Evolutionary conservation across 331 rosid genomes (phyloP).

Genomic region (Ulmus americana): DNA sequence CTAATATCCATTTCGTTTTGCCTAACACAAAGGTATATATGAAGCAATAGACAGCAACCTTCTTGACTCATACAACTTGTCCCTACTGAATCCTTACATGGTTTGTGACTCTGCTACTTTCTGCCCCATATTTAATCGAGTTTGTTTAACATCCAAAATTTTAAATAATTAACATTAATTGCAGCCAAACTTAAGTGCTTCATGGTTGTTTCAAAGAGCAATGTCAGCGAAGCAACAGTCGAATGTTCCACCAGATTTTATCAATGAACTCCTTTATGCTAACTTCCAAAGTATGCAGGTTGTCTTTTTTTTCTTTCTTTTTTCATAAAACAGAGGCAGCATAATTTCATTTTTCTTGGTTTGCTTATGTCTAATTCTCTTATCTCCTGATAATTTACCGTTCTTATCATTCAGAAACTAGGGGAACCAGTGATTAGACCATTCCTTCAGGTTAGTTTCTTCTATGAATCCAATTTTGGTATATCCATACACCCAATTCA

Average conservation of each 20-base stretch:
- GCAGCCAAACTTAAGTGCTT: constrained; percentile 91
- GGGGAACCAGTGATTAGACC: constrained; percentile 92
- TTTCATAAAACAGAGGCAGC: neutral
- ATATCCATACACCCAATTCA: neutral
- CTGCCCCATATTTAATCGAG: constrained; percentile 2
- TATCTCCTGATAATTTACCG: neutral
- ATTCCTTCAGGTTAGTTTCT: constrained; percentile 71
- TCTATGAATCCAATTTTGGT: neutral
- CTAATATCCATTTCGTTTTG: constrained; percentile 16
- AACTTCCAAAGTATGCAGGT: constrained; percentile 85
- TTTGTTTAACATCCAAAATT: constrained; percentile 22
- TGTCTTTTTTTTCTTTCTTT: neutral
- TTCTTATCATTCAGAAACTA: constrained; percentile 49
- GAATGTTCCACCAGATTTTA: constrained; percentile 67
- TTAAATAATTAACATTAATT: constrained; percentile 20
- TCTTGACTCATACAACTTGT: constrained; percentile 71
- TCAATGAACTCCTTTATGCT: constrained; percentile 73
- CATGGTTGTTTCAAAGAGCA: constrained; percentile 99
- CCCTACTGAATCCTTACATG: constrained; percentile 89
- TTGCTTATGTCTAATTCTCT: neutral
- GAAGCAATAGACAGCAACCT: constrained; percentile 69
- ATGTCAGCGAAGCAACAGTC: constrained; percentile 77
- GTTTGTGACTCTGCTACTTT: constrained; percentile 35
- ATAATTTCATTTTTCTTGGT: neutral
- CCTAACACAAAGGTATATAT: constrained; percentile 54